Percentiles rank a stretch among this genome's conserved stretches.
These are phyloP conservation scores for Psidium friedrichsthalianum DNA, from an alignment of 345 rosid species.

Conservation along the genomic window DNA sequence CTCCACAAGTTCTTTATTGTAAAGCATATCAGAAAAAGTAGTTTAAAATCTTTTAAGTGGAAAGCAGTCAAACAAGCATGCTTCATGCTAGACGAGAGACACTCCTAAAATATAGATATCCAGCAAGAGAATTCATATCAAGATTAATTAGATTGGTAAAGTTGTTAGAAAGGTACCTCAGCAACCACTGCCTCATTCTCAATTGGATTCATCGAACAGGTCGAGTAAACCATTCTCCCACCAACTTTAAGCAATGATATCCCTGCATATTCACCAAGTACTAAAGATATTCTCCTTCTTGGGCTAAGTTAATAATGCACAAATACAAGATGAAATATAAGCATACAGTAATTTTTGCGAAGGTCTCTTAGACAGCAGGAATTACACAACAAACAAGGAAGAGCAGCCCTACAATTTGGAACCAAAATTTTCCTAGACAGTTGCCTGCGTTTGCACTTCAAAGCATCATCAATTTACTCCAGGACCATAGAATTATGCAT, in stretches of 20 bases:
- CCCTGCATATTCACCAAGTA: slow-evolving; percentile 27
- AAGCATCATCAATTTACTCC: not conserved
- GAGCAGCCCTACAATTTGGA: not conserved
- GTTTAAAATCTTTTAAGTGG: not conserved
- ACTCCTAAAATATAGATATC: not conserved
- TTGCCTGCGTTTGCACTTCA: not conserved
- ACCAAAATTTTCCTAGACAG: not conserved
- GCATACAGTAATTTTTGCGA: not conserved
- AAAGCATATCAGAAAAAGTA: not conserved
- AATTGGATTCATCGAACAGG: slow-evolving; percentile 97
- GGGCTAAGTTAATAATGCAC: not conserved
- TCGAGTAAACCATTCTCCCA: slow-evolving; percentile 96
- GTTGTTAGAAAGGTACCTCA: slow-evolving; percentile 35
- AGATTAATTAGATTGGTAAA: not conserved
- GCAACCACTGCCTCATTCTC: slow-evolving; percentile 98
- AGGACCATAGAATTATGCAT: not conserved
- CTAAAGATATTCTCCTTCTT: not conserved
- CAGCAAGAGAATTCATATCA: not conserved
- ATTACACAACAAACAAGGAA: not conserved
- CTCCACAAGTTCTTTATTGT: not conserved
- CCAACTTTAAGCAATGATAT: slow-evolving; percentile 78
- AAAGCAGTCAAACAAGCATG: not conserved
- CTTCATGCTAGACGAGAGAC: not conserved
- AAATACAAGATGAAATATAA: not conserved
- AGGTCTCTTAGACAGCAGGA: not conserved